A percentile compares a stretch with the other conserved stretches of the same genome.
Conservation (phyloP, 2,329 filamentous ascomycete species). For the Metarhizium robertsii region DNA sequence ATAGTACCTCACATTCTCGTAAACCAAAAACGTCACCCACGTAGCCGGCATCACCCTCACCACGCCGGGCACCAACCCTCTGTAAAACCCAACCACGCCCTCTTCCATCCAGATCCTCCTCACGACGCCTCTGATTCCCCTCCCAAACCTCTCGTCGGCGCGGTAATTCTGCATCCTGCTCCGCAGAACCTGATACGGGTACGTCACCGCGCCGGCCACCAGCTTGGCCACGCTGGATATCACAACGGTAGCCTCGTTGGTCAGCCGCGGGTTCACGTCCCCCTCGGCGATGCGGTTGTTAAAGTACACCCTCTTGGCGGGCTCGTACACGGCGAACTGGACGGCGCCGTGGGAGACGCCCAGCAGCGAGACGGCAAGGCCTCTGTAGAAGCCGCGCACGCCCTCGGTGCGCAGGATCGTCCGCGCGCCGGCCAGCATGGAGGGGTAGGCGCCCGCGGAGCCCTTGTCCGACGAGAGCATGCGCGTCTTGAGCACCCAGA, state of each 20-base stretch:
- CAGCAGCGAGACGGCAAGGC: conserved; percentile 70
- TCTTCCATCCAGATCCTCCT: conserved; percentile 69
- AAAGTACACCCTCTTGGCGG: conserved; percentile 48
- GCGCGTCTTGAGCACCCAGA: conserved; percentile 97
- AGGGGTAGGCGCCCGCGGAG: conserved; percentile 69
- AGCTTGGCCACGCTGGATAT: conserved; percentile 77
- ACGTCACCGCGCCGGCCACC: conserved; percentile 80
- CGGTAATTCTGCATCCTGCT: conserved; percentile 85
- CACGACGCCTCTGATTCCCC: conserved; percentile 61
- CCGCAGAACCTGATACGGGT: conserved; percentile 89
- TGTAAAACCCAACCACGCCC: conserved; percentile 78
- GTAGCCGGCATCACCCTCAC: conserved; percentile 87
- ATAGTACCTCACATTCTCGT: conserved; percentile 82
- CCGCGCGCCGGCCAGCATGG: conserved; percentile 60
- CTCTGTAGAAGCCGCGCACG: conserved; percentile 73
- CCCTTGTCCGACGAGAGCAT: conserved; percentile 81
- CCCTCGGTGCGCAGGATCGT: conserved; percentile 66
- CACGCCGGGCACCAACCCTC: conserved; percentile 81
- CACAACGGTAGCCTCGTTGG: conserved; percentile 68
- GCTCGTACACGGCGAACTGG: conserved; percentile 93
- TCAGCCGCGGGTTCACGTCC: conserved; percentile 29
- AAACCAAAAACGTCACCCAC: conserved; percentile 93
- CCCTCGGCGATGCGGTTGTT: neutral
- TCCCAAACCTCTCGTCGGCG: conserved; percentile 63
- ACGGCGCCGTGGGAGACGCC: conserved; percentile 89